Percentiles rank a stretch among this genome's conserved stretches.
Evolutionary conservation across 306 rosid genomes (phyloP).

Genomic region (Crataegus laevigata): DNA sequence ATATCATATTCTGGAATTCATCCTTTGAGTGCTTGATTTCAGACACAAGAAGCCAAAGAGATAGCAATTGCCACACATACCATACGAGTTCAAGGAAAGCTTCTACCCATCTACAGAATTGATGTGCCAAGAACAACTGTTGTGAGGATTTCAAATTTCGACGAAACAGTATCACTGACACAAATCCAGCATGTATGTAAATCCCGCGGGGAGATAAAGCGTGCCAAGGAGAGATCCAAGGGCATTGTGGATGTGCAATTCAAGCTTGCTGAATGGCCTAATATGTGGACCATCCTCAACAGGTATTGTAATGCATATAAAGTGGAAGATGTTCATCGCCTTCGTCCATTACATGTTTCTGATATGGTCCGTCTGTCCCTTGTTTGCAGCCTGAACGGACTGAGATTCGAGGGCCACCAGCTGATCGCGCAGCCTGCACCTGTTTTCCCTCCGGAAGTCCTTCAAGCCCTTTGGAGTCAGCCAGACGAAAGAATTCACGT

Average conservation of each 20-base stretch:
- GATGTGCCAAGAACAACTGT: slow-evolving; percentile 25
- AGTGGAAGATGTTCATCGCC: background rate
- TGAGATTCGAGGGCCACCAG: background rate
- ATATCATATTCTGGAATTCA: background rate
- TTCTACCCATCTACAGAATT: slow-evolving; percentile 14
- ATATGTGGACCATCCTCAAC: slow-evolving; percentile 17
- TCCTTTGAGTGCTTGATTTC: background rate
- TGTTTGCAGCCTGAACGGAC: slow-evolving; percentile 15
- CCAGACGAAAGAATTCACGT: slow-evolving; percentile 17
- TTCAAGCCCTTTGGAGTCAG: slow-evolving; percentile 9
- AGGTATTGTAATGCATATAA: background rate
- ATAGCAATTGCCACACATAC: slow-evolving; percentile 16
- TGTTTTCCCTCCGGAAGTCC: slow-evolving; percentile 8
- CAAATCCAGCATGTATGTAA: background rate
- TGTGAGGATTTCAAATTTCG: slow-evolving; percentile 4
- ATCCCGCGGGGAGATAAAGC: background rate
- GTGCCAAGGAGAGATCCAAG: background rate
- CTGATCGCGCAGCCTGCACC: slow-evolving; percentile 25
- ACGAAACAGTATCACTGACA: too few relatives aligned
- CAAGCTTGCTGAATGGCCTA: slow-evolving; percentile 23
- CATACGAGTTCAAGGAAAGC: slow-evolving; percentile 3
- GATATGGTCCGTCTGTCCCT: background rate
- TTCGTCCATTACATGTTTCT: background rate
- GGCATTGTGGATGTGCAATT: slow-evolving; percentile 6
- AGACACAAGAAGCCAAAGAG: slow-evolving; percentile 27